phyloP scores from a whole-genome alignment of 2,329 filamentous ascomycete genomes.

The Rhynchosporium graminicola region DNA sequence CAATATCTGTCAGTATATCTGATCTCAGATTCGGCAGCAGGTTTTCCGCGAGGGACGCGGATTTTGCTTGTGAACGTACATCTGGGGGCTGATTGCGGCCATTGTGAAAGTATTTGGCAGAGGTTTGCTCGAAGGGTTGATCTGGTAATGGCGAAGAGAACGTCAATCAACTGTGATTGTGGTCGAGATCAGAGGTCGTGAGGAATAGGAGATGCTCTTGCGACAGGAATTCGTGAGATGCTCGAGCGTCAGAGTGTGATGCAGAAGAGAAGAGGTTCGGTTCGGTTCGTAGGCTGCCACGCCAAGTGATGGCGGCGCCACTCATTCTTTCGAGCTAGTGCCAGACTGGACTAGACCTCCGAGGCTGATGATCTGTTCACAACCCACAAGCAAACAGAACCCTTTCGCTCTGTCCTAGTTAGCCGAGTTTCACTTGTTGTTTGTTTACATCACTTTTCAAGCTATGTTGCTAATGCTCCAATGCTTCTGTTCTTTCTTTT shows the following conservation, averaged over 20 bases:
- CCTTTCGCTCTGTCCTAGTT: neutral
- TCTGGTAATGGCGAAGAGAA: neutral
- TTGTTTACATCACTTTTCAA: neutral
- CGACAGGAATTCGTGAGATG: neutral
- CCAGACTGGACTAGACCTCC: neutral
- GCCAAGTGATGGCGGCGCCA: neutral
- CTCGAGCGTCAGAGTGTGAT: neutral
- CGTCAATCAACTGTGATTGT: constrained; percentile 30
- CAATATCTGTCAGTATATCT: constrained; percentile 27
- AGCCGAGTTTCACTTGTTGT: neutral
- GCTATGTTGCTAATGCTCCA: neutral
- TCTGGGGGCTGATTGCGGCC: constrained; percentile 62
- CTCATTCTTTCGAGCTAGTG: neutral
- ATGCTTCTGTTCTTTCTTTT: no score
- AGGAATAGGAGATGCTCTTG: no score
- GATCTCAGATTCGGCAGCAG: constrained; percentile 11
- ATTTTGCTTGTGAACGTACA: constrained; percentile 48
- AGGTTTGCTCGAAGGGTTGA: neutral
- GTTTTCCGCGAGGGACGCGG: constrained; percentile 1
- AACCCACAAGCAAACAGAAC: neutral
- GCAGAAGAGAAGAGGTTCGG: neutral
- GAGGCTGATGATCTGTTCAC: neutral
- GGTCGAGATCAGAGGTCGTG: no score
- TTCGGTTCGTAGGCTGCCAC: neutral
- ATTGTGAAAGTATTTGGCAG: constrained; percentile 48